Evolutionary conservation across 169 alveolate genomes (phyloP).

Genomic region (Eimeria necatrix): DNA sequence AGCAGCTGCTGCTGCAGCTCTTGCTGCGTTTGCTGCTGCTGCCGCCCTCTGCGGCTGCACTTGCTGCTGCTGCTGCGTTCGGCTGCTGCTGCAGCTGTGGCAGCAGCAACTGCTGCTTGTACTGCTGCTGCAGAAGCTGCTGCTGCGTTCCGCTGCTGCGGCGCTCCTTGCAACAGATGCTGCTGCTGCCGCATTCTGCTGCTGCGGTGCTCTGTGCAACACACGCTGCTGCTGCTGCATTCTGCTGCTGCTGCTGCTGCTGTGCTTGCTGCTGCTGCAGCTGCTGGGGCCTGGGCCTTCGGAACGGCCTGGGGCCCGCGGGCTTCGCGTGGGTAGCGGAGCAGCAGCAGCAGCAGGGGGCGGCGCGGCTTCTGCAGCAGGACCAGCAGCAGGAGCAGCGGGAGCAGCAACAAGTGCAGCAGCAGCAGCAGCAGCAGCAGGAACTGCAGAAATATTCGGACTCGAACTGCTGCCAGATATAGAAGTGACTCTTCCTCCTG

Average conservation of each 20-base stretch:
- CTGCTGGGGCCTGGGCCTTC: background rate
- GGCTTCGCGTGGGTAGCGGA: background rate
- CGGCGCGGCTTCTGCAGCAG: background rate
- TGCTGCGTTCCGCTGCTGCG: no score
- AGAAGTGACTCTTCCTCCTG: constrained; percentile 88
- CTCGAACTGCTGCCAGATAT: constrained; percentile 91
- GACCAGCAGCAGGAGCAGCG: background rate
- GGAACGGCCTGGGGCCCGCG: background rate
- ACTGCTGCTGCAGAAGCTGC: no score
- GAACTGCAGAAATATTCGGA: constrained; percentile 93
- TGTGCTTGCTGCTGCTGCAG: background rate
- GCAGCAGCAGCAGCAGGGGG: constrained; percentile 33
- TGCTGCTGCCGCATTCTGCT: no score
- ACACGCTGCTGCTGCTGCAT: no score
- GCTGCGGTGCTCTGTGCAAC: no score
- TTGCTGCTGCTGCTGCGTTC: no score
- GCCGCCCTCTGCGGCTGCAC: no score
- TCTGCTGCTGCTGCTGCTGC: background rate
- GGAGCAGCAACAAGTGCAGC: constrained; percentile 5
- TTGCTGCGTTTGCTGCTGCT: no score
- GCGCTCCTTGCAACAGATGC: no score
- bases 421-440: constrained; percentile 72
- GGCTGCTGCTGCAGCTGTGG: no score
- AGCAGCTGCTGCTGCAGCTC: no score
- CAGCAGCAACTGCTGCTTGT: no score